Base-by-base conservation (phyloP, 2,329 filamentous ascomycete genomes). In the Neofusicoccum parvum region DNA sequence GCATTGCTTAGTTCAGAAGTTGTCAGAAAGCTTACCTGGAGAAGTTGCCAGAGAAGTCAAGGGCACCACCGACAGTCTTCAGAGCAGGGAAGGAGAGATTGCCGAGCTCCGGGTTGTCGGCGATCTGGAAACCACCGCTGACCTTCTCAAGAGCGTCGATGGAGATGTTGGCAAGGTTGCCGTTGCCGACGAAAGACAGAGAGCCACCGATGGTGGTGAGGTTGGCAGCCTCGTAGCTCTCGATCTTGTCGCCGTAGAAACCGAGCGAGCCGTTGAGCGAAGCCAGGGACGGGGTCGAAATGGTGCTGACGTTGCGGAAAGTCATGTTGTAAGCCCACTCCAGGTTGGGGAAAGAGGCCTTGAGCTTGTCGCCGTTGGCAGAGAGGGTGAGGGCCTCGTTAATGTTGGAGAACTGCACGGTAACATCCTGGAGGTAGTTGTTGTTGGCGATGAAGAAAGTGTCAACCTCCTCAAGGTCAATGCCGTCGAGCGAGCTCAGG, bases 361-460 rank as follows among this genome's bases (percentile, higher is more conserved):
- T 80, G 71, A 97, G 86, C 70, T 88, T 83, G 70, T 86, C 81
- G 75, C 90, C 90, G 84, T 99, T 99, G 83, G 90, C 88, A 72
- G 88, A 87, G 76, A 99, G 88, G 73, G 86, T 88, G 62, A 97
- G 82, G 53, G 84, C 79, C 65, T 86, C 83, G 70, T 86, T 90
- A 72, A 97, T 86, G 81, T 91, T 94, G 78, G 85, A 85, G 66
- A 98, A 85, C 76, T 90, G 86, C 79, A 93, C 91, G 75, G 87
- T 86, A 82, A 96, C 91, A 68, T 83, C 84, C 75, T 86, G 87
- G 72, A 99, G 85, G 76, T 90, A 89, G 68, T 82, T 82, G 88
- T 98, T 98, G 89, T 97, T 97, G 86, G 92, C 90, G 80, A 99
- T 90, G 78, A 91, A 84, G 77, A 99, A 87, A 70, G 82, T 84